Conservation (phyloP, 352 stramenopile species). For the Phytophthora niederhauseri region DNA sequence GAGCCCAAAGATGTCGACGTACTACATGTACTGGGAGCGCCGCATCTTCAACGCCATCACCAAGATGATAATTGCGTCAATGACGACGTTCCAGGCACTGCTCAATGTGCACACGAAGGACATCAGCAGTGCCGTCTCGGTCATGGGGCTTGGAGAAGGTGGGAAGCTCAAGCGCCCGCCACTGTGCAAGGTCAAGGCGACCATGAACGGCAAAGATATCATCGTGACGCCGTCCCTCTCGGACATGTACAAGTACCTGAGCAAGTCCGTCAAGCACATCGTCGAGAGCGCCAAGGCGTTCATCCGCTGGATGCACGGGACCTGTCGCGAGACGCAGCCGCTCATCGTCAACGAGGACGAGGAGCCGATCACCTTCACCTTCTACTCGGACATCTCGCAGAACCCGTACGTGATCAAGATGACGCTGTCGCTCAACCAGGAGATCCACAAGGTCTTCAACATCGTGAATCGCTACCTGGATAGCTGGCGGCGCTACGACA, state of each 20-base stretch:
- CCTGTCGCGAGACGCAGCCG: conserved; percentile 91
- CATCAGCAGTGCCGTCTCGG: conserved; percentile 51
- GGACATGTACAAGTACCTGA: conserved; percentile 97
- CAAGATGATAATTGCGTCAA: conserved; percentile 96
- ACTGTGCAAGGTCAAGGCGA: conserved; percentile 94
- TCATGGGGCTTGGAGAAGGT: conserved; percentile 64
- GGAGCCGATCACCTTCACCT: conserved; percentile 94
- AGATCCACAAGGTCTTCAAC: conserved; percentile 95
- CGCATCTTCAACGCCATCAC: conserved; percentile 97
- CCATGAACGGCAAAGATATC: conserved; percentile 96
- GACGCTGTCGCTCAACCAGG: conserved; percentile 92
- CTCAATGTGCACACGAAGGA: conserved; percentile 91
- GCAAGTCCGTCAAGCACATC: conserved; percentile 94
- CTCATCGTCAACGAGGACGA: conserved; percentile 93
- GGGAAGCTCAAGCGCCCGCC: conserved; percentile 84
- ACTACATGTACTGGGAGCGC: conserved; percentile 98
- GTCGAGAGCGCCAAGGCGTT: conserved; percentile 95
- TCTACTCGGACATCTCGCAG: conserved; percentile 96
- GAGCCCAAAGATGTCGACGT: conserved; percentile 91
- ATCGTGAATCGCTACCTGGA: conserved; percentile 96
- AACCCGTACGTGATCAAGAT: conserved; percentile 97
- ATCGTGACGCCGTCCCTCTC: conserved; percentile 93
- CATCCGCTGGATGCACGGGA: conserved; percentile 96
- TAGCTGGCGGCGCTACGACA: conserved; percentile 94
- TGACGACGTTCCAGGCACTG: conserved; percentile 94